These are phyloP conservation scores for Anthostomella pinea DNA, from an alignment of 2,329 filamentous ascomycete genomes.

Conservation along the genomic window DNA sequence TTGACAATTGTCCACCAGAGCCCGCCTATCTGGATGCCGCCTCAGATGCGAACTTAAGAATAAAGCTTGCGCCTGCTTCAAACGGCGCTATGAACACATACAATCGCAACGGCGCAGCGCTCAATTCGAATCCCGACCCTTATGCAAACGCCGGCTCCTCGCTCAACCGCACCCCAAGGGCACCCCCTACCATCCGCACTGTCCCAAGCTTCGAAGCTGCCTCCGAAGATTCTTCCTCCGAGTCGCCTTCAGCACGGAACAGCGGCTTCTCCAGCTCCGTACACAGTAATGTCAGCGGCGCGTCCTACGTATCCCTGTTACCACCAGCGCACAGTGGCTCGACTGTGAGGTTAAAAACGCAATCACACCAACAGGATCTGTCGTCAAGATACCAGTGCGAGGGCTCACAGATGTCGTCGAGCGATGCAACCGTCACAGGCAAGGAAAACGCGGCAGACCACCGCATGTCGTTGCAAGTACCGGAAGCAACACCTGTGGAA, in stretches of 20 bases:
- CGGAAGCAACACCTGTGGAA: conserved; percentile 33
- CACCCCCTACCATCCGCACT: conserved; percentile 49
- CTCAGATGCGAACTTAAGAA: conserved; percentile 18
- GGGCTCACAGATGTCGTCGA: conserved; percentile 24
- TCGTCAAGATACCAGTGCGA: conserved; percentile 13
- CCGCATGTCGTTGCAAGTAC: conserved; percentile 32
- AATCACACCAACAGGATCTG: conserved; percentile 17
- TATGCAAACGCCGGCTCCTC: conserved; percentile 16
- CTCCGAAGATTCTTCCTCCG: conserved; percentile 38
- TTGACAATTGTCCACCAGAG: conserved; percentile 21
- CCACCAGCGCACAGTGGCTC: conserved; percentile 31
- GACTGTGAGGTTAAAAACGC: conserved; percentile 31
- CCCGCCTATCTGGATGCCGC: conserved; percentile 18
- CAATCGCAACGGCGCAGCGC: conserved; percentile 21
- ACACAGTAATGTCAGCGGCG: conserved; percentile 51
- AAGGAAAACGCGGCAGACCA: conserved; percentile 21
- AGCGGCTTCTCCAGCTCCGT: conserved; percentile 56
- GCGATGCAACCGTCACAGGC: conserved; percentile 18
- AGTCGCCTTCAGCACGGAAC: conserved; percentile 40
- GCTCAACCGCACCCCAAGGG: conserved; percentile 26
- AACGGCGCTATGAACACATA: conserved; percentile 21
- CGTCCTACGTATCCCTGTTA: conserved; percentile 40
- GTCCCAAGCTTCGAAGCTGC: conserved; percentile 53
- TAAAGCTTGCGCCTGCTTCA: conserved; percentile 21
- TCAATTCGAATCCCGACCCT: conserved; percentile 18